Evolutionary conservation across 345 rosid species (phyloP).

Genomic region (Citropsis articulata): DNA sequence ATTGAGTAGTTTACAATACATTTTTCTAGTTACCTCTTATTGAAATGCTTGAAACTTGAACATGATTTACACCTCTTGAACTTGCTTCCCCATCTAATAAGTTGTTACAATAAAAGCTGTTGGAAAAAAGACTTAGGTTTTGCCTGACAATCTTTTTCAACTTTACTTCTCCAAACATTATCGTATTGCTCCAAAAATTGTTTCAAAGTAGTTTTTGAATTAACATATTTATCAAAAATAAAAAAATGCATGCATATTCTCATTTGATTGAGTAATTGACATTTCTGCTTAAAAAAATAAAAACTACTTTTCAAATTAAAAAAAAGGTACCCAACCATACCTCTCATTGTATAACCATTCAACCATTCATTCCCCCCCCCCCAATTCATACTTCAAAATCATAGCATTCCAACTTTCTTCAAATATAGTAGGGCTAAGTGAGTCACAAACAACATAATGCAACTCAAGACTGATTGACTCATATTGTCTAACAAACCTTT

Average conservation of each 20-base stretch:
- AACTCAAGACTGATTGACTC: too few species aligned
- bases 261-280: constrained; percentile 18
- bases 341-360: constrained; percentile 24
- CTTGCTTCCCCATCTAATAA: background rate
- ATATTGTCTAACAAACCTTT: too few species aligned
- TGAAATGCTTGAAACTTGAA: background rate
- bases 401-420: background rate
- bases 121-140: constrained; percentile 20
- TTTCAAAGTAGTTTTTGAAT: constrained; percentile 25
- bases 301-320: constrained; percentile 25
- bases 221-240: constrained; percentile 10
- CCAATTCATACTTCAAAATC: background rate
- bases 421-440: background rate
- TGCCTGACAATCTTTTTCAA: constrained; percentile 24
- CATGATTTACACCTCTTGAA: background rate
- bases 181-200: constrained; percentile 31
- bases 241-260: constrained; percentile 21
- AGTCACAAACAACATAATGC: too few species aligned
- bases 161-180: constrained; percentile 17
- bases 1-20: background rate
- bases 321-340: constrained; percentile 25
- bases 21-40: background rate
- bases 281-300: constrained; percentile 33
- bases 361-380: constrained; percentile 11
- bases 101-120: background rate